phyloP scores from a whole-genome alignment of 345 rosid species.

The Stellera chamaejasme region DNA sequence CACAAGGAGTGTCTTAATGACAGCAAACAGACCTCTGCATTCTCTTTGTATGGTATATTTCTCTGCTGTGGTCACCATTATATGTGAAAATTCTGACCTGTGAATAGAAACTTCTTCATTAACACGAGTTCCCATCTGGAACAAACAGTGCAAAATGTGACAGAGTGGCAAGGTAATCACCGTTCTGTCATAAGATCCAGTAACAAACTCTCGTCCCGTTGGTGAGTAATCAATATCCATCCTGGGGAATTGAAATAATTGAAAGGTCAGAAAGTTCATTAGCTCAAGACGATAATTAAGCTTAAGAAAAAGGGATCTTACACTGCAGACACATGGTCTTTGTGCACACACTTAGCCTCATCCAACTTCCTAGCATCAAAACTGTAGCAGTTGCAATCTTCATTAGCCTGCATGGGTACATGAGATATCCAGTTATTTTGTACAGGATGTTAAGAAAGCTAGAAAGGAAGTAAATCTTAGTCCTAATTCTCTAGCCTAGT shows the following conservation, averaged over 20 bases:
- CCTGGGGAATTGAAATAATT: conserved; percentile 28
- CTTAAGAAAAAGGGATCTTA: conserved; percentile 27
- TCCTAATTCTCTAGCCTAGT: no score
- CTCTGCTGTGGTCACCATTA: conserved; percentile 88
- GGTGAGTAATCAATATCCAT: conserved; percentile 98
- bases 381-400: conserved; percentile 91
- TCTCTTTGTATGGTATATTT: conserved; percentile 94
- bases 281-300: conserved; percentile 8
- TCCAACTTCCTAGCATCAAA: conserved; percentile 80
- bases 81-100: conserved; percentile 85
- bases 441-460: not conserved
- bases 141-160: not conserved
- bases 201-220: conserved; percentile 95
- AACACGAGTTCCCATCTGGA: not conserved
- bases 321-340: conserved; percentile 99
- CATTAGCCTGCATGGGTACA: conserved; percentile 71
- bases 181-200: conserved; percentile 96
- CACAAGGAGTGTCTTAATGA: not conserved
- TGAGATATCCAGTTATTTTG: conserved; percentile 5
- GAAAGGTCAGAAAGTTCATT: conserved; percentile 7
- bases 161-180: conserved; percentile 27
- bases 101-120: conserved; percentile 7
- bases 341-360: conserved; percentile 90
- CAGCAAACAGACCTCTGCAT: conserved; percentile 70
- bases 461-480: not conserved